Evolutionary conservation across 2,329 filamentous ascomycete genomes (phyloP).

Genomic region (Microascus cirrosus): DNA sequence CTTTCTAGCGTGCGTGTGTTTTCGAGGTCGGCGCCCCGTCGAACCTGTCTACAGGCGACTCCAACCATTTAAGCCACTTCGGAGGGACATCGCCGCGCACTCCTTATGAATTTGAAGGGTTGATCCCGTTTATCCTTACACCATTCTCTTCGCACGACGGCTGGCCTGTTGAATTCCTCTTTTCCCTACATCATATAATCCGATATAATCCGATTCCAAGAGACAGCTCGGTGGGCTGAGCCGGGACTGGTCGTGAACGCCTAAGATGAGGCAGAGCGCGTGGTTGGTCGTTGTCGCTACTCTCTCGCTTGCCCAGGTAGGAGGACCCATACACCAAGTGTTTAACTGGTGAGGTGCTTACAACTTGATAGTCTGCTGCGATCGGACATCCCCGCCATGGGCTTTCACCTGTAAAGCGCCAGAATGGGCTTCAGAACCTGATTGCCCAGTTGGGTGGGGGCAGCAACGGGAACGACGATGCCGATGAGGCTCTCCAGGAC

Average conservation of each 20-base stretch:
- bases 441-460: constrained; percentile 6
- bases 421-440: constrained; percentile 3
- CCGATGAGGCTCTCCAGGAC: background rate
- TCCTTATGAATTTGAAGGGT: background rate
- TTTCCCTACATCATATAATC: background rate
- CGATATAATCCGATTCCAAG: background rate
- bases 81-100: background rate
- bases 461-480: background rate
- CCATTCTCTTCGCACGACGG: constrained; percentile 10
- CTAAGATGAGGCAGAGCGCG: constrained; percentile 10
- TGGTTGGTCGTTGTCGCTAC: constrained; percentile 10
- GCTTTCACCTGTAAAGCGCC: background rate
- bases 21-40: background rate
- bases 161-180: constrained; percentile 14
- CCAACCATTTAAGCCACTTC: background rate
- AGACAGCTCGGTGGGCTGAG: background rate
- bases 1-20: constrained; percentile 2
- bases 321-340: background rate
- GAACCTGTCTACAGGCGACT: background rate
- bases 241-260: background rate
- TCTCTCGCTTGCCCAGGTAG: constrained; percentile 10
- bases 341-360: constrained; percentile 2
- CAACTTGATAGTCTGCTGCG: constrained; percentile 5
- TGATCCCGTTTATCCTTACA: background rate
- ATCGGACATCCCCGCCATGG: constrained; percentile 3